Evolutionary conservation across 164 flowering plant genomes (phyloP).

Genomic region (Nelumbo lutea): DNA sequence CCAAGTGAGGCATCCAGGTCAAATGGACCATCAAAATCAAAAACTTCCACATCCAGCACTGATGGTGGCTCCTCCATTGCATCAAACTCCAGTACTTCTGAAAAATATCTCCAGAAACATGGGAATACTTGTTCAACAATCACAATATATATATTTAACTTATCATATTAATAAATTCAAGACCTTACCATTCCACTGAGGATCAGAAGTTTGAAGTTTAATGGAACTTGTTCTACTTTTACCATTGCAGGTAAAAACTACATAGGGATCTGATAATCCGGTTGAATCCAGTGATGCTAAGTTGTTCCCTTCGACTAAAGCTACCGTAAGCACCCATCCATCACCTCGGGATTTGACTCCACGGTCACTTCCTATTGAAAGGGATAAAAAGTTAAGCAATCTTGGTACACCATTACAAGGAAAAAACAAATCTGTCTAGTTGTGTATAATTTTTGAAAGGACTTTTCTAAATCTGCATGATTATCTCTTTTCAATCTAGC

Average conservation of each 20-base stretch:
- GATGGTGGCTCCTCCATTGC: slow-evolving; percentile 89
- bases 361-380: slow-evolving; percentile 56
- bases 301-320: slow-evolving; percentile 63
- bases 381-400: background rate
- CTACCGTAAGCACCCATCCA: slow-evolving; percentile 94
- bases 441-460: background rate
- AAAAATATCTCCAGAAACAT: slow-evolving; percentile 12
- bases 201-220: slow-evolving; percentile 66
- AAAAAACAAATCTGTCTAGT: background rate
- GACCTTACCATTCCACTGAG: slow-evolving; percentile 69
- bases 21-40: slow-evolving; percentile 81
- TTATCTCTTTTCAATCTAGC: slow-evolving; percentile 66
- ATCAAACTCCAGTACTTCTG: slow-evolving; percentile 89
- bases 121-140: background rate
- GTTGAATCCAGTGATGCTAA: slow-evolving; percentile 43
- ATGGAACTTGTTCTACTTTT: slow-evolving; percentile 81
- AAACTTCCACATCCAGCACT: slow-evolving; percentile 76
- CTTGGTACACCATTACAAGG: background rate
- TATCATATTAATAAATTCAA: background rate
- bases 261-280: slow-evolving; percentile 62
- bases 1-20: slow-evolving; percentile 73
- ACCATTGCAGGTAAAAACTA: slow-evolving; percentile 75
- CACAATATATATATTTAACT: background rate
- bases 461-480: background rate
- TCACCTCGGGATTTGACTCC: slow-evolving; percentile 71